These are phyloP conservation scores for Leccinum solheimii DNA, from an alignment of 1,284 basidiomycete genomes.

Conservation along the genomic window DNA sequence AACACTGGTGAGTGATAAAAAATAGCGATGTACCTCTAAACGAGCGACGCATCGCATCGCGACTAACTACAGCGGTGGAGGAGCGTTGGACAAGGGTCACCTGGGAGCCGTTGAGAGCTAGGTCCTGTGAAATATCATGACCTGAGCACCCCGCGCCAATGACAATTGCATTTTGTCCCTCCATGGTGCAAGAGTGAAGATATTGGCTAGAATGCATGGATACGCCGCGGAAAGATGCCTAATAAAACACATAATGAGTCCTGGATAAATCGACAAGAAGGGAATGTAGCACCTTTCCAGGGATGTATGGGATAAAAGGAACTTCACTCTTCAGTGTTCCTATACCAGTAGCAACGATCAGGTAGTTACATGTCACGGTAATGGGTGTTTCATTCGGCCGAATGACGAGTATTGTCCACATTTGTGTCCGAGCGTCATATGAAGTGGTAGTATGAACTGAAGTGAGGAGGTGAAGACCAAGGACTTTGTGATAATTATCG, in stretches of 20 bases:
- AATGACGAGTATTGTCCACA: constrained; percentile 5
- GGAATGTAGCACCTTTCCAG: not conserved
- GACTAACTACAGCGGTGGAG: constrained; percentile 15
- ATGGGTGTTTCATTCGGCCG: not conserved
- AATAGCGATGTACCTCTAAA: constrained; percentile 11
- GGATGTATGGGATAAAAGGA: constrained; percentile 7
- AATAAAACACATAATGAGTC: not conserved
- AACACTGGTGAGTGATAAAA: not conserved
- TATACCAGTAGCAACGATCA: constrained; percentile 14
- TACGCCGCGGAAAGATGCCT: constrained; percentile 1
- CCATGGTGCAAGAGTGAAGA: not conserved
- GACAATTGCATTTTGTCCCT: constrained; percentile 9
- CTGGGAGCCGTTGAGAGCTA: constrained; percentile 4
- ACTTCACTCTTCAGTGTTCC: constrained; percentile 9
- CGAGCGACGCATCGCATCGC: constrained; percentile 12
- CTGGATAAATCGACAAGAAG: not conserved
- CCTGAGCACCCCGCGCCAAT: constrained; percentile 19
- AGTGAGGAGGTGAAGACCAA: constrained; percentile 17
- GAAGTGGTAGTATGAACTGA: constrained; percentile 4
- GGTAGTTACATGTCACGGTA: constrained; percentile 9
- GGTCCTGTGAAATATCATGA: constrained; percentile 20
- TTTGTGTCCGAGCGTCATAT: constrained; percentile 6
- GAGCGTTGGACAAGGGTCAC: constrained; percentile 17
- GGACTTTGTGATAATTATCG: constrained; percentile 13
- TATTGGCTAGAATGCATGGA: constrained; percentile 16